A percentile compares a stretch with the other conserved stretches of the same genome.
Conservation (phyloP, 768 basidiomycete genomes). For the Collybia nuda region DNA sequence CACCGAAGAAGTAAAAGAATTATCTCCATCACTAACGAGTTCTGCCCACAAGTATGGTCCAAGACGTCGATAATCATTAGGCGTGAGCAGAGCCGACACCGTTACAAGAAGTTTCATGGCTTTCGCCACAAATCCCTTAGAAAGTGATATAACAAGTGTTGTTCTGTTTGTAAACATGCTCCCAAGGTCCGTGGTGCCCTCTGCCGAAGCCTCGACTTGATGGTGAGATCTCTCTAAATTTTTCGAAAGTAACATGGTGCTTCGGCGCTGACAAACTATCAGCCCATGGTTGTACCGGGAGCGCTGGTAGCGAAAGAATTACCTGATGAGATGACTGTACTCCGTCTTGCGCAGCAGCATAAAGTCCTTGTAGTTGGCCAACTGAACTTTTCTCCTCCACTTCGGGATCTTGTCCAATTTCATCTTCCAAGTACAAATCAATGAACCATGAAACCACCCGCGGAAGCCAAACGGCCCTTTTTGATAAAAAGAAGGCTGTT, state of each 20-base stretch:
- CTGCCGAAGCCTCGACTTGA: constrained; percentile 7
- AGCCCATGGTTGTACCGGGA: constrained; percentile 6
- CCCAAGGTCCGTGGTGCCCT: constrained; percentile 27
- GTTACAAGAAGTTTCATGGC: constrained; percentile 62
- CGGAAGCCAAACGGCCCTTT: constrained; percentile 47
- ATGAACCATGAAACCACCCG: constrained; percentile 45
- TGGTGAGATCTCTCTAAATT: constrained; percentile 19
- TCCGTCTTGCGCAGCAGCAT: constrained; percentile 48
- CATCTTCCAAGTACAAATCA: constrained; percentile 32
- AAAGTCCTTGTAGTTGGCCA: constrained; percentile 47
- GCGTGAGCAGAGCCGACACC: constrained; percentile 52
- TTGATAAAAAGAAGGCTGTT: constrained; percentile 2
- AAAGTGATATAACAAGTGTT: constrained; percentile 41
- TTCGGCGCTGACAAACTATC: constrained; percentile 33
- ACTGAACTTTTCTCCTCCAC: constrained; percentile 41
- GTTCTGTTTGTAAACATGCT: constrained; percentile 34
- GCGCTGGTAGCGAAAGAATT: constrained; percentile 11
- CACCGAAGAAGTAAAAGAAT: constrained; percentile 49
- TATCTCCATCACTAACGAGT: constrained; percentile 43
- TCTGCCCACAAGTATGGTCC: constrained; percentile 59
- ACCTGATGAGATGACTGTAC: constrained; percentile 46
- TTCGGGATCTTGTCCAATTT: constrained; percentile 37
- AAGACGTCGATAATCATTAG: constrained; percentile 50
- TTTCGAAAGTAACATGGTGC: constrained; percentile 37
- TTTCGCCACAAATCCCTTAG: constrained; percentile 43